Base-by-base conservation (phyloP, 495 filamentous ascomycete genomes). In the Aspergillus homomorphus region DNA sequence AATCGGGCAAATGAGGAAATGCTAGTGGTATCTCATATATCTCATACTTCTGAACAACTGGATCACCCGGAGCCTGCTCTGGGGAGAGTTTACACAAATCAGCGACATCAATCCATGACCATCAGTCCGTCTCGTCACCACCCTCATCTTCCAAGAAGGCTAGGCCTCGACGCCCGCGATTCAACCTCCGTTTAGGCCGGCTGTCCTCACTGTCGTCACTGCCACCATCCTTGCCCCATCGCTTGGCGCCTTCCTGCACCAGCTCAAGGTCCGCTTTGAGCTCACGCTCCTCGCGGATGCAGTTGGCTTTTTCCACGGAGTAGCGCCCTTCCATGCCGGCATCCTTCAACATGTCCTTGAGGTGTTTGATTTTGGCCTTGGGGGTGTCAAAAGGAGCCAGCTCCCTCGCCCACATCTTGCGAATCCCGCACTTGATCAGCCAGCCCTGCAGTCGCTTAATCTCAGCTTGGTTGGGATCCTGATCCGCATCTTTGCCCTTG, bases 371-470 rank as follows among this genome's bases (percentile, higher is more conserved):
- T 77, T 96, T 97, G 9, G 82, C 89, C 62, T 87, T 89, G 15
- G 82, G 68, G 23, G 87, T 90, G 46, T 85, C 87, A 67, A 84
- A 88, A 60, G 89, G 87, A 57, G 80, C 80, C 51, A 98, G 80
- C 73, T 96, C 90, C 56, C 86, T 83, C 41, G 78, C 79, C 94
- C 95, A 98, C 61, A 97, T 82, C 68, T 97, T 98, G 30, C 91
- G 89, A 49, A 98, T 85, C 19, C 94, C 94, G 65, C 94, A 98
- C 75, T 96, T 97, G 44, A 89, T 65, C 26, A 98, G 80, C 73
- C 91, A 91, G 20, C 84, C 82, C 73, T 98, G 94, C 16, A 98
- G 80, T n/a, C 84, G 85, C 70, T 93, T 98, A 70, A 98, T 90
- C 72, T 94, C 88, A 9, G 81, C 84, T 43, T 93, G 86, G 57